phyloP scores from a whole-genome alignment of 73 alveolate genomes.

The Paramecium tetraurelia region DNA sequence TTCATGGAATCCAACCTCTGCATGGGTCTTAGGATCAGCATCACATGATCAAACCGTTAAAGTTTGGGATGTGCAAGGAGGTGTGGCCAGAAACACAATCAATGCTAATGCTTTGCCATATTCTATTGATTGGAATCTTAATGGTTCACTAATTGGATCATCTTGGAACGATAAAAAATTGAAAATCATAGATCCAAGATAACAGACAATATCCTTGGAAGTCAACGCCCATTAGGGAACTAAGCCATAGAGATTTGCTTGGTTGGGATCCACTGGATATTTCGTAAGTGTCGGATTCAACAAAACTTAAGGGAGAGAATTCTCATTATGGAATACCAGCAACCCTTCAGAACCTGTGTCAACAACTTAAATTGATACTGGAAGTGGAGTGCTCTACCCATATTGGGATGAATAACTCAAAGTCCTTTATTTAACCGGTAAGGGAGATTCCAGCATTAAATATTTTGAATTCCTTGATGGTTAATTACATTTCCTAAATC shows the following conservation, averaged over 20 bases:
- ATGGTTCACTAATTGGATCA: slow-evolving; percentile 87
- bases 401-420: slow-evolving; percentile 82
- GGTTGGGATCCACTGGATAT: slow-evolving; percentile 77
- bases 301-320: slow-evolving; percentile 81
- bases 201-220: slow-evolving; percentile 59
- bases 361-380: slow-evolving; percentile 72
- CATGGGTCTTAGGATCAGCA: slow-evolving; percentile 27
- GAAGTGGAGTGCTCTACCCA: slow-evolving; percentile 84
- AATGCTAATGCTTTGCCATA: slow-evolving; percentile 57
- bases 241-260: slow-evolving; percentile 82
- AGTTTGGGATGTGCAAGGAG: slow-evolving; percentile 92
- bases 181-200: slow-evolving; percentile 90
- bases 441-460: slow-evolving; percentile 85
- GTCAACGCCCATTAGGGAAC: slow-evolving; percentile 87
- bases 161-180: slow-evolving; percentile 83
- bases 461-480: slow-evolving; percentile 81
- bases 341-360: slow-evolving; percentile 71
- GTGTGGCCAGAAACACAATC: slow-evolving; percentile 45
- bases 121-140: slow-evolving; percentile 88
- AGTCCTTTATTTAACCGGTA: slow-evolving; percentile 77
- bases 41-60: slow-evolving; percentile 51
- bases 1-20: slow-evolving; percentile 43
- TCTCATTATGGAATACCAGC: slow-evolving; percentile 89
- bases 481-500: slow-evolving; percentile 63
- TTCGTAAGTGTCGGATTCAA: slow-evolving; percentile 85